Evolutionary conservation across 2,329 filamentous ascomycete genomes (phyloP).

Genomic region (Raffaelea deltoideospora): DNA sequence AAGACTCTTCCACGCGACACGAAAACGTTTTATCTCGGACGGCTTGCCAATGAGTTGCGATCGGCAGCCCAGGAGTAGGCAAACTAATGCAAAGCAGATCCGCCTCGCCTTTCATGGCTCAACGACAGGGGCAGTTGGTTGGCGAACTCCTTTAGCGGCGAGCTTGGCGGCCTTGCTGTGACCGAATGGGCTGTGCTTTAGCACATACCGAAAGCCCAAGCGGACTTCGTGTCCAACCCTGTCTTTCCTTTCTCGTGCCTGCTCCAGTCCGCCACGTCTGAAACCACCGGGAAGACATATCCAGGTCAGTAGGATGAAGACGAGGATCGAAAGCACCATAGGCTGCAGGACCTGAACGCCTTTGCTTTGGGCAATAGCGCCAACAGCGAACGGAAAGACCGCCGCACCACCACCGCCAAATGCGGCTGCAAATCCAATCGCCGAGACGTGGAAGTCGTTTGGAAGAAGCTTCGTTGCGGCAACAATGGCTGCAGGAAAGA

Average conservation of each 20-base stretch:
- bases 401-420: constrained; percentile 63
- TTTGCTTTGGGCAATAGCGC: constrained; percentile 45
- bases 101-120: no score
- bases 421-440: constrained; percentile 66
- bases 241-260: constrained; percentile 20
- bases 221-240: constrained; percentile 20
- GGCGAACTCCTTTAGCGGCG: no score
- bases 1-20: constrained; percentile 49
- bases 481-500: constrained; percentile 64
- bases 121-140: no score
- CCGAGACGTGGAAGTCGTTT: constrained; percentile 57
- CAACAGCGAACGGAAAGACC: constrained; percentile 49
- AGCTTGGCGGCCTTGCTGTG: no score
- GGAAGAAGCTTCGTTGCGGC: constrained; percentile 62
- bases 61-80: constrained; percentile 8
- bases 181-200: no score
- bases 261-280: constrained; percentile 22
- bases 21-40: constrained; percentile 58
- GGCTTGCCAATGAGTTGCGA: constrained; percentile 53
- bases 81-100: no score
- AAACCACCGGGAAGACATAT: constrained; percentile 19
- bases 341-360: constrained; percentile 44
- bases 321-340: constrained; percentile 33
- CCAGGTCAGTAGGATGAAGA: constrained; percentile 30
- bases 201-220: no score